A percentile compares a stretch with the other conserved stretches of the same genome.
Evolutionary conservation across 2,329 filamentous ascomycete species (phyloP).

Genomic region (Aspergillus sp.): DNA sequence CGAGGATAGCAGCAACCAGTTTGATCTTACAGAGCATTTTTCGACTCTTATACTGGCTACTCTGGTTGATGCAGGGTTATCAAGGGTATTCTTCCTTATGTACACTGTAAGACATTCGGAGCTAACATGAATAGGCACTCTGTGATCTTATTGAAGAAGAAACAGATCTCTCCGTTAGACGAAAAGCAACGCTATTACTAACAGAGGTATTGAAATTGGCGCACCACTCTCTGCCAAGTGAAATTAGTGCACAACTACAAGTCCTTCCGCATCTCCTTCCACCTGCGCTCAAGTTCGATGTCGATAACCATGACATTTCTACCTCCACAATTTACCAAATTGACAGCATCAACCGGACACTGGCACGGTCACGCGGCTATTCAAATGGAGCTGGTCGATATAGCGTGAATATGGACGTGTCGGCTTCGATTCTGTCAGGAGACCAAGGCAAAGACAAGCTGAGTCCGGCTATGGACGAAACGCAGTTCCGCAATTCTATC

Average conservation of each 20-base stretch:
- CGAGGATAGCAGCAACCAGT: conserved; percentile 58
- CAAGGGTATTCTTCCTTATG: conserved; percentile 35
- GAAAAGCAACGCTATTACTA: conserved; percentile 84
- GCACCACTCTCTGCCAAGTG: conserved; percentile 72
- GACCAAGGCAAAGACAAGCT: conserved; percentile 48
- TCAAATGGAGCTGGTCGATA: conserved; percentile 34
- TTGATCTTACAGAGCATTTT: conserved; percentile 87
- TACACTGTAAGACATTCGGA: background rate
- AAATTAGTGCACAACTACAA: conserved; percentile 78
- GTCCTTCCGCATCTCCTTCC: conserved; percentile 79
- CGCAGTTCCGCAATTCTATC: conserved; percentile 55
- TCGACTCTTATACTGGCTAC: conserved; percentile 80
- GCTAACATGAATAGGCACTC: conserved; percentile 34
- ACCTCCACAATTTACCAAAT: conserved; percentile 95
- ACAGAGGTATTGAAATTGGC: conserved; percentile 88
- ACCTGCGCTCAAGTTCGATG: conserved; percentile 64
- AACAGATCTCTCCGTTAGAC: conserved; percentile 54
- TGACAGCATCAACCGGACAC: conserved; percentile 88
- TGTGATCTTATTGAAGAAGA: conserved; percentile 45
- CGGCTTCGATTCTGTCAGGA: conserved; percentile 33
- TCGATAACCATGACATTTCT: conserved; percentile 68
- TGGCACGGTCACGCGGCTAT: conserved; percentile 67
- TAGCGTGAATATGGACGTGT: conserved; percentile 40
- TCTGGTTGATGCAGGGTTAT: conserved; percentile 72
- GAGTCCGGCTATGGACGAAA: conserved; percentile 57